Evolutionary conservation across 202 grass and related monocot genomes (phyloP), one percentile per base, ranked within the genome.

Genomic region (Thinopyrum obtusiflorum): DNA sequence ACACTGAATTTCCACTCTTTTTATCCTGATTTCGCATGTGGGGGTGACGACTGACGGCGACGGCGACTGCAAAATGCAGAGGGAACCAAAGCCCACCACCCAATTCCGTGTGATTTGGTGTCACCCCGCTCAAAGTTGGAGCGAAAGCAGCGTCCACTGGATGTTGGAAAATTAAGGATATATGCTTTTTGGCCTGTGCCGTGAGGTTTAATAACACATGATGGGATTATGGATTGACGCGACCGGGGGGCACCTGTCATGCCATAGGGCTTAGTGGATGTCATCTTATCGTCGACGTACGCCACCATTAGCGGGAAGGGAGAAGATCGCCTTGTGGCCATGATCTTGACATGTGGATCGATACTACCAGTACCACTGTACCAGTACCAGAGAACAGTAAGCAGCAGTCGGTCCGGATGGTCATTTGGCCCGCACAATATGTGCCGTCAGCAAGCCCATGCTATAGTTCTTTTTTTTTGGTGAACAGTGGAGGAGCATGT

Each of bases 191-290:
- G 23, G 80, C 18, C 14, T 75, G 21, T 65, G 51, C 14, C 61
- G 17, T 71, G 37, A 63, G 84, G 71, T 74, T 80, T 84, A 80
- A 78, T 77, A 68, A 82, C 75, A 76, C 61, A 76, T 66, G 29
- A 18, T 81, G 81, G 76, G 77, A 46, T 85, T 73, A 85, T 81
- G 62, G 68, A 55, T 29, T 76, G 72, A 51, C 14, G 46, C 13
- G 39, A 75, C 4, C 6, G 4, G 18, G 68, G 59, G 27, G 27
- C 89, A 80, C 63, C 87, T 90, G 89, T 87, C 77, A 37, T 57
- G 70, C 40, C 63, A 21, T 42, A 53, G 68, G 61, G 4, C 81
- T 55, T 29, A 85, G 89, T 91, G 85, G 85, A 78, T 80, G 55
- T 78, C 62, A 82, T 71, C 77, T 61, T 65, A 85, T 81, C 78